These are phyloP conservation scores for Hordeum pubiflorum DNA, from an alignment of 202 grass and related monocot genomes.

Conservation along the genomic window DNA sequence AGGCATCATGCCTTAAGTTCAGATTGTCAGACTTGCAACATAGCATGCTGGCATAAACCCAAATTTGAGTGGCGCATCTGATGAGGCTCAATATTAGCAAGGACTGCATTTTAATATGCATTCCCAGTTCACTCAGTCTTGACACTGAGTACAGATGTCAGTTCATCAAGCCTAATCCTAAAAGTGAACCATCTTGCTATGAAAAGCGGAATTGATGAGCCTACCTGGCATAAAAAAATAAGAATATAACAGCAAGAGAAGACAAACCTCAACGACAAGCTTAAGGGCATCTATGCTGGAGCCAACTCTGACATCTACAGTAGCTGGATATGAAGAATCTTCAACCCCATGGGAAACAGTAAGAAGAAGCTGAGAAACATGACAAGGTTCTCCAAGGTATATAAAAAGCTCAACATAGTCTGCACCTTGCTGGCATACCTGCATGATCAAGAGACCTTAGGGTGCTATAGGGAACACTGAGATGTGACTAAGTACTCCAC, in stretches of 20 bases:
- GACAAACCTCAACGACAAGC: conserved; percentile 84
- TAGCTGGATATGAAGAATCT: conserved; percentile 83
- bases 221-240: not conserved
- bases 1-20: not conserved
- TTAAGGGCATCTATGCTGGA: conserved; percentile 85
- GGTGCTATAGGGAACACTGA: conserved; percentile 1
- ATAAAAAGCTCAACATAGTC: conserved; percentile 97
- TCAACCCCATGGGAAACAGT: conserved; percentile 75
- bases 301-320: conserved; percentile 90
- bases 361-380: conserved; percentile 81
- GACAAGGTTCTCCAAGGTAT: conserved; percentile 88
- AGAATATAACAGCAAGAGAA: conserved; percentile 29
- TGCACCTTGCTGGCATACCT: conserved; percentile 93
- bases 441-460: conserved; percentile 27
- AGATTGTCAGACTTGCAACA: conserved; percentile 21
- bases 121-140: not conserved
- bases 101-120: not conserved
- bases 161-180: conserved; percentile 13
- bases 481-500: not conserved
- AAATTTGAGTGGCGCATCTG: conserved; percentile 9
- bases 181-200: conserved; percentile 4
- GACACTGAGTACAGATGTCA: not conserved
- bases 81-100: conserved; percentile 11
- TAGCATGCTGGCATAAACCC: conserved; percentile 6
- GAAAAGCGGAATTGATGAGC: conserved; percentile 19